phyloP scores from a whole-genome alignment of 1,139 yeast genomes.

The Scheffersomyces stambukii region DNA sequence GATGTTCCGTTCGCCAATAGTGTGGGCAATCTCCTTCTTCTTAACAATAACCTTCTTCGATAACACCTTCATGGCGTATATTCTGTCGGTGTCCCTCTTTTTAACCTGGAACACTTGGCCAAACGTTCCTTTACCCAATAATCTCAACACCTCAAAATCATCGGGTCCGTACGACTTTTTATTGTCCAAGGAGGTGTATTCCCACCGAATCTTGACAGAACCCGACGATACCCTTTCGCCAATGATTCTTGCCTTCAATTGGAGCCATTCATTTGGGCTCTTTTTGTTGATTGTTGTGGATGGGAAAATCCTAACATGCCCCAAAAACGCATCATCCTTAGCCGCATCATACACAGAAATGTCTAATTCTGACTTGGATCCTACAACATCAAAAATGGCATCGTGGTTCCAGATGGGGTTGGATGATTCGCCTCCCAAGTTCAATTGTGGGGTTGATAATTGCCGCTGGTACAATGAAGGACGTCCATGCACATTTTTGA shows the following conservation, averaged over 20 bases:
- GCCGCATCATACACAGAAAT: conserved; percentile 84
- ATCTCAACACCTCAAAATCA: conserved; percentile 85
- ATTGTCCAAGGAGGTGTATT: conserved; percentile 58
- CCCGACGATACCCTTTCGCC: conserved; percentile 73
- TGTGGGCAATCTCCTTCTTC: conserved; percentile 95
- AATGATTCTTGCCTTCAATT: conserved; percentile 65
- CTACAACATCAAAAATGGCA: conserved; percentile 88
- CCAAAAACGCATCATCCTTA: conserved; percentile 77
- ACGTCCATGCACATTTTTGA: conserved; percentile 18
- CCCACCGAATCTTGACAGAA: conserved; percentile 68
- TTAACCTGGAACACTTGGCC: conserved; percentile 96
- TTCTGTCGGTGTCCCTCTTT: conserved; percentile 80
- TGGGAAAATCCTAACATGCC: conserved; percentile 76
- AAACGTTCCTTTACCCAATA: conserved; percentile 94
- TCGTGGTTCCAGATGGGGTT: conserved; percentile 89
- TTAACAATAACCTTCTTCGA: conserved; percentile 92
- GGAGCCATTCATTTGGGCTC: conserved; percentile 61
- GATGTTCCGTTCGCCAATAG: conserved; percentile 94
- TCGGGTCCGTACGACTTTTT: conserved; percentile 85
- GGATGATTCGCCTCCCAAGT: conserved; percentile 27
- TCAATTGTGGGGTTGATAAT: conserved; percentile 60
- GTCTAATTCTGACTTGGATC: conserved; percentile 76
- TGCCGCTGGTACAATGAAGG: conserved; percentile 59
- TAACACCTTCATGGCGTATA: conserved; percentile 95
- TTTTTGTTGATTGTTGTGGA: conserved; percentile 41